These are phyloP conservation scores for Mycena rebaudengoi DNA, from an alignment of 768 basidiomycete species.

Conservation along the genomic window DNA sequence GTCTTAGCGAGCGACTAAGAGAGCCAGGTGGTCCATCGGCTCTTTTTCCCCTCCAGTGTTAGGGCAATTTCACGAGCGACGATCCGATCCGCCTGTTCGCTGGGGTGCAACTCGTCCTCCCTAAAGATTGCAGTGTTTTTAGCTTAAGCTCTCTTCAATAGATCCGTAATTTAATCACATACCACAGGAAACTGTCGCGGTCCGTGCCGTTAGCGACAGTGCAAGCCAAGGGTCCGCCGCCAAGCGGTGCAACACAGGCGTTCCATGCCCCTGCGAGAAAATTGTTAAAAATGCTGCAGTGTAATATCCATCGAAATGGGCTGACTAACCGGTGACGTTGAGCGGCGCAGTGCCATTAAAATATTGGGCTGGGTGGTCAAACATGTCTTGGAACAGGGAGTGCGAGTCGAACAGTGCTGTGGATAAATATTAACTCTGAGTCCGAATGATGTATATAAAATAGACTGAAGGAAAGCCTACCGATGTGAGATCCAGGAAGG, in stretches of 20 bases:
- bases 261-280: conserved; percentile 47
- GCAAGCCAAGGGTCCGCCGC: conserved; percentile 40
- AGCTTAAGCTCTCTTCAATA: not conserved
- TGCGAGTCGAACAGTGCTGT: conserved; percentile 70
- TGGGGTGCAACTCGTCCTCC: conserved; percentile 69
- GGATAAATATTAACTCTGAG: not conserved
- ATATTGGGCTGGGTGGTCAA: conserved; percentile 56
- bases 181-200: conserved; percentile 70
- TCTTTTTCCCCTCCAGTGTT: conserved; percentile 52
- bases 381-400: conserved; percentile 67
- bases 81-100: conserved; percentile 64
- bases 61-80: conserved; percentile 61
- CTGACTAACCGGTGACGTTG: conserved; percentile 61
- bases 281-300: conserved; percentile 49
- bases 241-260: conserved; percentile 39
- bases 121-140: conserved; percentile 32
- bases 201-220: conserved; percentile 51
- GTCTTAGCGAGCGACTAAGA: conserved; percentile 36
- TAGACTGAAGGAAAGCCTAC: conserved; percentile 41
- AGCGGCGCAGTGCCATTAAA: conserved; percentile 71
- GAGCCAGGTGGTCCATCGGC: conserved; percentile 61
- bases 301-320: conserved; percentile 50
- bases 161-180: conserved; percentile 24
- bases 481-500: conserved; percentile 64
- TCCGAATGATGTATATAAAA: not conserved